Evolutionary conservation across 208 protist species (phyloP).

Genomic region (Histomonas meleagridis): DNA sequence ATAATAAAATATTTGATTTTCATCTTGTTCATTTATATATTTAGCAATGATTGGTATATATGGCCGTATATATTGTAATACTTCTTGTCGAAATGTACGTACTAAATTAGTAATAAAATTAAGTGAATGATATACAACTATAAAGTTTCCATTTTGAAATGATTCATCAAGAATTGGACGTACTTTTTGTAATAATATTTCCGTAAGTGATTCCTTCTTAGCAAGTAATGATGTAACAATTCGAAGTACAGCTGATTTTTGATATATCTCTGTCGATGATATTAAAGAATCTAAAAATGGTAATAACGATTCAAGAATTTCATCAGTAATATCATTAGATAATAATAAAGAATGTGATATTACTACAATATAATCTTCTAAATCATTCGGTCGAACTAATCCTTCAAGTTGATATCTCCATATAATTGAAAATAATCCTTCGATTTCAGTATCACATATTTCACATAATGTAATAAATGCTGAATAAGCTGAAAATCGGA

Average conservation of each 20-base stretch:
- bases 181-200: not conserved
- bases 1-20: not conserved
- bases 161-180: not conserved
- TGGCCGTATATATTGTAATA: not conserved
- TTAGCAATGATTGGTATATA: not conserved
- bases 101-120: not conserved
- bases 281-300: not conserved
- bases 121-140: not conserved
- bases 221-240: not conserved
- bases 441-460: not conserved
- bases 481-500: not conserved
- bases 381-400: not conserved
- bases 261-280: not conserved
- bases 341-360: not conserved
- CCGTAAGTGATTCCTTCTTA: not conserved
- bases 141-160: not conserved
- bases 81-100: not conserved
- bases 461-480: not conserved
- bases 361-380: not conserved
- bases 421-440: not conserved
- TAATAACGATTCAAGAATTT: not conserved
- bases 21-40: not conserved
- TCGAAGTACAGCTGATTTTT: not conserved
- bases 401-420: not conserved
- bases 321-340: not conserved